Percentiles rank a stretch among this genome's conserved stretches.
These are phyloP conservation scores for Closterium sp. DNA, from an alignment of 139 green algal species.

Conservation along the genomic window DNA sequence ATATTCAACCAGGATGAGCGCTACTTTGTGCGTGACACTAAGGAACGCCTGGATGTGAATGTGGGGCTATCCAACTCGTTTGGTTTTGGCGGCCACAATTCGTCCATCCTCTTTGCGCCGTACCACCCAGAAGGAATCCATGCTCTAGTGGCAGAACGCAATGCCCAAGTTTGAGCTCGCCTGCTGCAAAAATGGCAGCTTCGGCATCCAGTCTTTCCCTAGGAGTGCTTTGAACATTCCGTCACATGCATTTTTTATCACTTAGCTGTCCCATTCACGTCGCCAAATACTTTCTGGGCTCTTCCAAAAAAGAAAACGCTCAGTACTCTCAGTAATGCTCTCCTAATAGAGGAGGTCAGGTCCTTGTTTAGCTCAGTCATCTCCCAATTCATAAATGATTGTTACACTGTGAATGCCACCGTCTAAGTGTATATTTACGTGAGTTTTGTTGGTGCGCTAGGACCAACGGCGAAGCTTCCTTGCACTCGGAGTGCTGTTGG, in stretches of 20 bases:
- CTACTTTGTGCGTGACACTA: conserved; percentile 61
- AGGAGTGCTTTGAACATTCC: no score
- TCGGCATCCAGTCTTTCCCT: no score
- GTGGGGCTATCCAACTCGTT: conserved; percentile 88
- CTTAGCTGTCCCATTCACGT: no score
- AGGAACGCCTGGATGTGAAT: conserved; percentile 78
- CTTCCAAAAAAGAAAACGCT: no score
- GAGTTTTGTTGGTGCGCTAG: neutral
- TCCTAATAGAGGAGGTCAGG: neutral
- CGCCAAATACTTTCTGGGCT: no score
- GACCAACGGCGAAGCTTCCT: neutral
- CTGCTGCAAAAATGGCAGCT: no score
- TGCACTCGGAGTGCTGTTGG: neutral
- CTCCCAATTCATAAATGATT: neutral
- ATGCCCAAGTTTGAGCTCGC: neutral
- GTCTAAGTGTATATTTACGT: neutral
- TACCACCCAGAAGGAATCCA: conserved; percentile 33
- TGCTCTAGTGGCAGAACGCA: neutral
- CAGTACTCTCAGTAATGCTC: no score
- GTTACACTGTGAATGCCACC: neutral
- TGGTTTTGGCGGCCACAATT: conserved; percentile 99
- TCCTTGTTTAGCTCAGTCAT: neutral
- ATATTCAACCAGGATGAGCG: conserved; percentile 13
- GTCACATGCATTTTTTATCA: no score
- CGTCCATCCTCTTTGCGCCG: conserved; percentile 78